Base-by-base conservation (phyloP, 176 grass and related monocot species). In the Oryza officinalis region DNA sequence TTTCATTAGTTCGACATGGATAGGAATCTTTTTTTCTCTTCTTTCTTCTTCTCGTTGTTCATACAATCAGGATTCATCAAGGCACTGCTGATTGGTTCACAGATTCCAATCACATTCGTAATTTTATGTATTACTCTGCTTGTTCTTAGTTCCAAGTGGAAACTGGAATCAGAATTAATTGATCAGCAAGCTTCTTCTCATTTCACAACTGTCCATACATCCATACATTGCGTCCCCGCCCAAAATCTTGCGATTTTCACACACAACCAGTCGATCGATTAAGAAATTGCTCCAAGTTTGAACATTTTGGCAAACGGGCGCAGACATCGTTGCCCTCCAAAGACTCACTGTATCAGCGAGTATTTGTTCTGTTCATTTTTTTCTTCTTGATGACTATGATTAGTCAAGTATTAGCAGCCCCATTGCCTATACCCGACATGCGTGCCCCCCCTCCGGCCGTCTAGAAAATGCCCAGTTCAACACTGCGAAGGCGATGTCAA, bases 1-100 rank as follows among this genome's bases (percentile, higher is more conserved):
- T 90, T 30, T 90, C 88, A 41, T 77, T 63, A 94, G 65, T 77
- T 90, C 57, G 38, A 72, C 32, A 73, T 74, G 18, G 70, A 66
- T 79, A 79, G 69, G 50, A 75, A 50, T 70, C 3, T 54, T 71
- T 65, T 27, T 6, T 40, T 3, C 59, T 3, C 59, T 28, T 7
- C 77, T 4, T n/a, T 72, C 22, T 26, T 76, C 25, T 26, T 64
- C 10, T 5, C 12, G 17, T 31, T 94, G 89, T 94, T 89, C 76
- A 91, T 94, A 91, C 63, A 37, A 15, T 75, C 64, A 67, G 77
- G 30, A 31, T 88, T 78, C 76, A 76, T 54, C 40, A 49, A 31
- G 65, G 37, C 60, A 77, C 47, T 80, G 76, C 13, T 31, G 52
- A 64, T 81, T 71, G 54, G 22, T 84, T 76, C 15, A 61, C 76